Evolutionary conservation across 2,329 filamentous ascomycete genomes (phyloP).

Genomic region (Fusarium sp.): DNA sequence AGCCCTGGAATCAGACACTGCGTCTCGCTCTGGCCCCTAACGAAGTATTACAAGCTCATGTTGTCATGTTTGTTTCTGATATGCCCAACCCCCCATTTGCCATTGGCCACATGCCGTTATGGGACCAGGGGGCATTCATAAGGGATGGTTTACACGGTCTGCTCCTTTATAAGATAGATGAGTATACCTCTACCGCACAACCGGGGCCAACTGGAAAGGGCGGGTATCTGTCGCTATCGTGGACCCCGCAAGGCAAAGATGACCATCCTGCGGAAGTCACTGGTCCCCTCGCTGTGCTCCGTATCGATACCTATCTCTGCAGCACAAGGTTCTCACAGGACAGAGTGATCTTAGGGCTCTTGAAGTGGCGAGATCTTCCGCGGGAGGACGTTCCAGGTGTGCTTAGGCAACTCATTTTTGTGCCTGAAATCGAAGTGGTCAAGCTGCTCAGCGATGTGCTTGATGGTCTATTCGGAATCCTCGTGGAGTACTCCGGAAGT

Average conservation of each 20-base stretch:
- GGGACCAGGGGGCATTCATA: constrained; percentile 90
- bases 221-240: constrained; percentile 86
- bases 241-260: constrained; percentile 73
- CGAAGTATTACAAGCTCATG: constrained; percentile 82
- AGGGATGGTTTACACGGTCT: constrained; percentile 83
- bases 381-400: constrained; percentile 76
- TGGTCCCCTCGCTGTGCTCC: constrained; percentile 80
- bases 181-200: constrained; percentile 77
- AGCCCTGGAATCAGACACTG: constrained; percentile 88
- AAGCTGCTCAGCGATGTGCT: constrained; percentile 91
- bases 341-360: constrained; percentile 79
- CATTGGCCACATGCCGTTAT: constrained; percentile 89
- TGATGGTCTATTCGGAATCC: constrained; percentile 87
- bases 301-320: constrained; percentile 85
- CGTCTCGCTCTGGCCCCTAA: constrained; percentile 79
- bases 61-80: constrained; percentile 90
- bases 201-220: constrained; percentile 74
- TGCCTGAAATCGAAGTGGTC: constrained; percentile 96
- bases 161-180: constrained; percentile 89
- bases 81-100: constrained; percentile 89
- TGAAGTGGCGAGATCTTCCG: constrained; percentile 84
- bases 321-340: constrained; percentile 96
- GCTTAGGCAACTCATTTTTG: constrained; percentile 85
- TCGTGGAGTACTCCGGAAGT: constrained; percentile 89
- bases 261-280: constrained; percentile 77